Evolutionary conservation across 2,329 filamentous ascomycete genomes (phyloP).

Genomic region (Xylaria polymorpha): DNA sequence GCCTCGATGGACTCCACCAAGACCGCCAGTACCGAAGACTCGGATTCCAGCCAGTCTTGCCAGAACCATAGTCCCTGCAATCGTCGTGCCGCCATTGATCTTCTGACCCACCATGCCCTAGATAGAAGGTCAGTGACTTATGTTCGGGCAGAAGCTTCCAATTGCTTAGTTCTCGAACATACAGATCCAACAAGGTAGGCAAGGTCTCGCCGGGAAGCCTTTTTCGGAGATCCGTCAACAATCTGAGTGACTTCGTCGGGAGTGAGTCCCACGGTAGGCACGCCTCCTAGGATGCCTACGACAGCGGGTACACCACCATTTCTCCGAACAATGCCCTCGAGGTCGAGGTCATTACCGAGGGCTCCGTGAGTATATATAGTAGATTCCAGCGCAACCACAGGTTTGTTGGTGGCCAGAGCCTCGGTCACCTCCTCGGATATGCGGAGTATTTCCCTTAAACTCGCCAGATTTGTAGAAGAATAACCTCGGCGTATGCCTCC

Average conservation of each 20-base stretch:
- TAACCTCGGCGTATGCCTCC: conserved; percentile 30
- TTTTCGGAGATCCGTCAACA: conserved; percentile 76
- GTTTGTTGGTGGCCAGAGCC: conserved; percentile 77
- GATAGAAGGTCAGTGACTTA: conserved; percentile 30
- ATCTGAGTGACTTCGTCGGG: conserved; percentile 79
- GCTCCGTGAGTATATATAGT: conserved; percentile 97
- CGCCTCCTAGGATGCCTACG: conserved; percentile 85
- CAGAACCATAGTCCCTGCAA: conserved; percentile 92
- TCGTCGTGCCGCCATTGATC: conserved; percentile 90
- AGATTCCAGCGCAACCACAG: conserved; percentile 92
- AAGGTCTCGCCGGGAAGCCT: conserved; percentile 89
- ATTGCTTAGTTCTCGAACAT: conserved; percentile 48
- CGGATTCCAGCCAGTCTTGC: conserved; percentile 88
- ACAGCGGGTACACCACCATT: conserved; percentile 90
- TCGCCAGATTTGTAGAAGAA: conserved; percentile 40
- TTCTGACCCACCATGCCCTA: conserved; percentile 73
- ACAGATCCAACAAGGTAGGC: conserved; percentile 83
- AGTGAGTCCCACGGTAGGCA: conserved; percentile 82
- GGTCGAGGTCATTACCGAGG: conserved; percentile 75
- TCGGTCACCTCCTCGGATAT: conserved; percentile 86
- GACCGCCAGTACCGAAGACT: conserved; percentile 92
- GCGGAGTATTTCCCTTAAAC: conserved; percentile 65
- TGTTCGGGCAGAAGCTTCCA: background rate
- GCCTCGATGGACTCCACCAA: conserved; percentile 93
- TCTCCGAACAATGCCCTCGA: conserved; percentile 83